Conservation (phyloP, 305 asterid genomes). For the Euphrasia arctica region DNA sequence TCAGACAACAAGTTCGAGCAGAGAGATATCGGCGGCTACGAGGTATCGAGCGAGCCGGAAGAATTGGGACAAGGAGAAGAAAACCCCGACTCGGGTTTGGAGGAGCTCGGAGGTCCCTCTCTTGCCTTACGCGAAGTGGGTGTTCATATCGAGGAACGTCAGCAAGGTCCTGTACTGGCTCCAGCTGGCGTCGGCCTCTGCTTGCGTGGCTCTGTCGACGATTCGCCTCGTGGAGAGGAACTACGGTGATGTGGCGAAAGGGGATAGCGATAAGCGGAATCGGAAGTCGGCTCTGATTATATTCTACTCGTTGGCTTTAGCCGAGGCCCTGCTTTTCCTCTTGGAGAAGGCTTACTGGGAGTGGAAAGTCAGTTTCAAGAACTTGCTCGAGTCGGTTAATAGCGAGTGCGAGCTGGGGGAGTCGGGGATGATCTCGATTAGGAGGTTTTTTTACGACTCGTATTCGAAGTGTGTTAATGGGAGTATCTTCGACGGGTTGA, state of each 20-base stretch:
- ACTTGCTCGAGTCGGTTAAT: slow-evolving; percentile 56
- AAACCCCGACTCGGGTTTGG: slow-evolving; percentile 59
- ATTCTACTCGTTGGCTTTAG: slow-evolving; percentile 80
- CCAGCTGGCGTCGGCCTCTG: slow-evolving; percentile 70
- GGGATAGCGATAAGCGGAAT: slow-evolving; percentile 62
- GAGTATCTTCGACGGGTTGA: slow-evolving; percentile 88
- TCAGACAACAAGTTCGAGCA: slow-evolving; percentile 16
- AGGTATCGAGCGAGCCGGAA: slow-evolving; percentile 31
- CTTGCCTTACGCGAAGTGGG: slow-evolving; percentile 68
- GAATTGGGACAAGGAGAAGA: slow-evolving; percentile 32
- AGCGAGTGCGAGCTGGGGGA: slow-evolving; percentile 74
- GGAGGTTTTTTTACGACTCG: slow-evolving; percentile 86
- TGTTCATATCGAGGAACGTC: slow-evolving; percentile 63
- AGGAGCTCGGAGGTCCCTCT: slow-evolving; percentile 79
- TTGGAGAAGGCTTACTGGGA: slow-evolving; percentile 95
- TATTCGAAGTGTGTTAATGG: slow-evolving; percentile 79
- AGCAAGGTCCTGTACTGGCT: slow-evolving; percentile 80
- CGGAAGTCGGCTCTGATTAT: slow-evolving; percentile 61
- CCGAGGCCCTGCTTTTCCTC: slow-evolving; percentile 83
- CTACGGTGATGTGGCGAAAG: slow-evolving; percentile 60
- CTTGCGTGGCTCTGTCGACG: slow-evolving; percentile 72
- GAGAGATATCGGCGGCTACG: slow-evolving; percentile 17
- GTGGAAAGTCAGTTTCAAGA: slow-evolving; percentile 60
- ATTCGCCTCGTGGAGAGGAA: slow-evolving; percentile 57
- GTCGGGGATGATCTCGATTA: slow-evolving; percentile 61